These are phyloP conservation scores for Adansonia grandidieri DNA, from an alignment of 441 rosid species.

Conservation along the genomic window DNA sequence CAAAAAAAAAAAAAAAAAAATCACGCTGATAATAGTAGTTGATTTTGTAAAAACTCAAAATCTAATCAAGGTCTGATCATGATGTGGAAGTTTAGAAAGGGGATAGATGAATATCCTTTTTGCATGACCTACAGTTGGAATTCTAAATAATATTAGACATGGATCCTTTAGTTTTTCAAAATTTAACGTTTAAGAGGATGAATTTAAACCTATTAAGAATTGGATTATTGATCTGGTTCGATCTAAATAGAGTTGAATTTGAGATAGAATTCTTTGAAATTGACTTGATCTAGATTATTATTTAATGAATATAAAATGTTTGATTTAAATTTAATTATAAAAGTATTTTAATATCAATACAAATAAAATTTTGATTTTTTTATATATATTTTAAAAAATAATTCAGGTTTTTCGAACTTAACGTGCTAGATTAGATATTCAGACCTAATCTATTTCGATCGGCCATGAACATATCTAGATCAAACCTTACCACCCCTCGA, in stretches of 20 bases:
- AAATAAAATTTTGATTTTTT: too few relatives aligned
- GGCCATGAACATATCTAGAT: neutral
- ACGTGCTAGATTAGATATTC: too few relatives aligned
- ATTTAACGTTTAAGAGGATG: neutral
- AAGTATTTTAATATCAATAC: neutral
- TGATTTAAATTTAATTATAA: too few relatives aligned
- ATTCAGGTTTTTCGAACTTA: too few relatives aligned
- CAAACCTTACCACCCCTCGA: neutral
- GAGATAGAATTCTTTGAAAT: too few relatives aligned
- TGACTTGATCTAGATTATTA: too few relatives aligned
- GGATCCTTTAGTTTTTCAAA: neutral
- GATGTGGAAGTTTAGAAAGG: neutral
- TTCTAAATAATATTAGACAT: neutral
- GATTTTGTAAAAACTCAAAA: neutral
- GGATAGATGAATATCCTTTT: neutral
- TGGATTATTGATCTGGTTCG: too few relatives aligned
- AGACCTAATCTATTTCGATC: too few relatives aligned
- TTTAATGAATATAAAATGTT: too few relatives aligned
- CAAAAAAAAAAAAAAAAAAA: neutral
- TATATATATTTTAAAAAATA: too few relatives aligned
- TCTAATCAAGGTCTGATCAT: neutral
- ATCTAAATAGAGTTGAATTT: too few relatives aligned
- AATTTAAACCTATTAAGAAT: too few relatives aligned
- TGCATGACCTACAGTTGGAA: neutral
- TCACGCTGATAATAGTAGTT: neutral